Evolutionary conservation across 768 basidiomycete genomes (phyloP).

Genomic region (Tephrocybe sp.): DNA sequence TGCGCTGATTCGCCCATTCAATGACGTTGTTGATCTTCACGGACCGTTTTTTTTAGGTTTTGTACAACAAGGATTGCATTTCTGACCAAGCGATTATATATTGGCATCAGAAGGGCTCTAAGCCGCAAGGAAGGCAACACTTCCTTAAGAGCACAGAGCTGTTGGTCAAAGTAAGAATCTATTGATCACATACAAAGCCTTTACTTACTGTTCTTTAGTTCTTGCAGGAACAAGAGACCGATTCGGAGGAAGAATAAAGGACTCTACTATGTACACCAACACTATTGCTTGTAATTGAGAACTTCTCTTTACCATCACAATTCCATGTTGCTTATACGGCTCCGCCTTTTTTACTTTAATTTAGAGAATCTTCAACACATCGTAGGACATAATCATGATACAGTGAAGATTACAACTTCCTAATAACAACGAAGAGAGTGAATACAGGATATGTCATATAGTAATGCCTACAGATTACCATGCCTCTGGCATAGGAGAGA

Average conservation of each 20-base stretch:
- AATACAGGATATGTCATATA: not conserved
- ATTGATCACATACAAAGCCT: not conserved
- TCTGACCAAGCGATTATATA: slow-evolving; percentile 97
- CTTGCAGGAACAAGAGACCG: slow-evolving; percentile 86
- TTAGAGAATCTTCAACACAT: not conserved
- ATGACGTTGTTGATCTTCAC: slow-evolving; percentile 1
- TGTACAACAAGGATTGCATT: slow-evolving; percentile 95
- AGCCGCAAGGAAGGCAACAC: slow-evolving; percentile 91
- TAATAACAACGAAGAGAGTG: not conserved
- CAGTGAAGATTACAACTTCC: not conserved
- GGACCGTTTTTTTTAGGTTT: slow-evolving; percentile 47
- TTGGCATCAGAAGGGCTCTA: slow-evolving; percentile 97
- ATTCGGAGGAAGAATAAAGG: slow-evolving; percentile 50
- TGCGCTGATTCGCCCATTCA: slow-evolving; percentile 18
- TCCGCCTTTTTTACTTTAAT: not conserved
- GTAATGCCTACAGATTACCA: slow-evolving; percentile 47
- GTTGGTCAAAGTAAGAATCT: slow-evolving; percentile 74
- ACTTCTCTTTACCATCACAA: not conserved
- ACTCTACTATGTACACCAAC: not conserved
- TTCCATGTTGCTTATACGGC: not conserved
- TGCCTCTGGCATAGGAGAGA: slow-evolving; percentile 76
- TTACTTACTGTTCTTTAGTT: slow-evolving; percentile 45
- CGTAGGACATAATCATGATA: slow-evolving; percentile 1
- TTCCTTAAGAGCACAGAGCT: slow-evolving; percentile 88
- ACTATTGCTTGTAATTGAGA: not conserved